phyloP scores from a whole-genome alignment of 2,329 filamentous ascomycete species.

The Didymosphaeria variabile region DNA sequence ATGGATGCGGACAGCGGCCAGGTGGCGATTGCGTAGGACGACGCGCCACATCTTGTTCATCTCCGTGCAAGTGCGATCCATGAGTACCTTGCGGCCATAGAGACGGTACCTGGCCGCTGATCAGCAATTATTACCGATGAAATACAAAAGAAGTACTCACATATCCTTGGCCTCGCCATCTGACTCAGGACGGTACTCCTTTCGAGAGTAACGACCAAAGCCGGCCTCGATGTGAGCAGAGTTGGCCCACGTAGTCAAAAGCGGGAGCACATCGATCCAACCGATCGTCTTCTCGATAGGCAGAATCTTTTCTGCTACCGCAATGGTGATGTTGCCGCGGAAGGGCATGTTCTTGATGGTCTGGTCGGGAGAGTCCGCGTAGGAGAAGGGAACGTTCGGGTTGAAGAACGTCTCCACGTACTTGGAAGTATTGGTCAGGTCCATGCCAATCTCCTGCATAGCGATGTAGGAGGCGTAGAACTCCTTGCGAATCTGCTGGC shows the following conservation, averaged over 20 bases:
- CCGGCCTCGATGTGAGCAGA: conserved; percentile 37
- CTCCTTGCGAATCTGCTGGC: conserved; percentile 35
- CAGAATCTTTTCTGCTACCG: conserved; percentile 27
- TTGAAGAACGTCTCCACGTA: conserved; percentile 37
- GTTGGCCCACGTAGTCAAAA: conserved; percentile 43
- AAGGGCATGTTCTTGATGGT: conserved; percentile 28
- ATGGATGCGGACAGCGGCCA: conserved; percentile 13
- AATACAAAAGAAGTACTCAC: conserved; percentile 23
- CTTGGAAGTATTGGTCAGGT: conserved; percentile 28
- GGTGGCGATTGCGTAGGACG: conserved; percentile 30
- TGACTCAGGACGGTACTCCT: conserved; percentile 22
- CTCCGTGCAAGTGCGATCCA: conserved; percentile 27
- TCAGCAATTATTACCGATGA: conserved; percentile 5
- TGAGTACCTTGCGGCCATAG: conserved; percentile 36
- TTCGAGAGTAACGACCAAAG: conserved; percentile 39
- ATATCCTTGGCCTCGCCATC: conserved; percentile 45
- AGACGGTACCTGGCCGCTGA: conserved; percentile 36
- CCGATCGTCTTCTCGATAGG: conserved; percentile 18
- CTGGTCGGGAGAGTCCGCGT: background rate
- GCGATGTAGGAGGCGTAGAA: conserved; percentile 35
- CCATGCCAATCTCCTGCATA: conserved; percentile 38
- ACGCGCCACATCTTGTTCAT: conserved; percentile 38
- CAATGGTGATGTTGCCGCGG: conserved; percentile 40
- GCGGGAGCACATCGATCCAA: conserved; percentile 33
- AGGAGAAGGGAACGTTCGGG: background rate